Conservation (phyloP, 768 basidiomycete species). For the Russula abietina region DNA sequence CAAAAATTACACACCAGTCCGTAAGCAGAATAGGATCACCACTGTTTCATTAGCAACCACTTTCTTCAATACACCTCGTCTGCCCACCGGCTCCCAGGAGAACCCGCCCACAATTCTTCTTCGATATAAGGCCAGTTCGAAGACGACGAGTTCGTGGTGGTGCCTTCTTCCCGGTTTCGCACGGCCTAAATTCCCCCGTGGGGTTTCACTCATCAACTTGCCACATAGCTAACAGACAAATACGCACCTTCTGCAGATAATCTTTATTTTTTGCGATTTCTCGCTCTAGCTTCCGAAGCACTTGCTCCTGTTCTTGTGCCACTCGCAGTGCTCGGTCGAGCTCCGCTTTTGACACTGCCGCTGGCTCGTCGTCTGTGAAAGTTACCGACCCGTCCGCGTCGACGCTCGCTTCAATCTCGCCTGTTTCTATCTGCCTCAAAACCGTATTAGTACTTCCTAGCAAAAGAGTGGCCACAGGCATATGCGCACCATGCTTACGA, state of each 20-base stretch:
- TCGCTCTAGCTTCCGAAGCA: slow-evolving; percentile 47
- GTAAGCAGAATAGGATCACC: slow-evolving; percentile 6
- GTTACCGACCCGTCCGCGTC: slow-evolving; percentile 66
- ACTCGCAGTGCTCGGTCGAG: slow-evolving; percentile 53
- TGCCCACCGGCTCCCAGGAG: slow-evolving; percentile 10
- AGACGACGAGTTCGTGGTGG: neutral
- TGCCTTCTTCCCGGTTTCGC: slow-evolving; percentile 22
- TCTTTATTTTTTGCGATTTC: slow-evolving; percentile 62
- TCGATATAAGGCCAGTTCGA: slow-evolving; percentile 20
- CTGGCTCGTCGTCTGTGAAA: slow-evolving; percentile 57
- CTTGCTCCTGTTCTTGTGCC: slow-evolving; percentile 49
- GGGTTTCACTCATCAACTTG: neutral
- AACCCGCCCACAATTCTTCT: slow-evolving; percentile 16
- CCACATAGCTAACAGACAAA: neutral
- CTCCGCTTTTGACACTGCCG: slow-evolving; percentile 52
- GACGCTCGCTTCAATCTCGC: slow-evolving; percentile 64
- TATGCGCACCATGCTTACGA: slow-evolving; percentile 65
- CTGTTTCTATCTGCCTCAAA: slow-evolving; percentile 55
- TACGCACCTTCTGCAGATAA: slow-evolving; percentile 60
- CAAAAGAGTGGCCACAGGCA: neutral
- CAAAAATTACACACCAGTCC: neutral
- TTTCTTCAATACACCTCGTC: slow-evolving; percentile 21
- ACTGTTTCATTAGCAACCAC: neutral
- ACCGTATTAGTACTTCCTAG: neutral
- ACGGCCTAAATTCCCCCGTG: slow-evolving; percentile 15